Evolutionary conservation across 2,329 filamentous ascomycete genomes (phyloP).

Genomic region (Neurospora crassa): DNA sequence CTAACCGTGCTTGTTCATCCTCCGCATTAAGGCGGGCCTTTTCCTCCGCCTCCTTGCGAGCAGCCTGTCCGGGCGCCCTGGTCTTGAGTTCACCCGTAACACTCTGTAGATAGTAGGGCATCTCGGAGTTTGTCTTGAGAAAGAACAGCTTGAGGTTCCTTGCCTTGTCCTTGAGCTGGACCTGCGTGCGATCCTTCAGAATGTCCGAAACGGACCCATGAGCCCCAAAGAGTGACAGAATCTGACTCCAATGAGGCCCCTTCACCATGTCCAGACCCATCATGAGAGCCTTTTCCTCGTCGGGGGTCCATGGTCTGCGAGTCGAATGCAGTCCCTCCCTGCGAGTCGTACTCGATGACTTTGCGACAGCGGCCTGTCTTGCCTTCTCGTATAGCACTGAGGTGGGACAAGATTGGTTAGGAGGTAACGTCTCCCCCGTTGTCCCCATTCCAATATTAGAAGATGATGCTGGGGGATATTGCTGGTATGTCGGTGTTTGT

Average conservation of each 20-base stretch:
- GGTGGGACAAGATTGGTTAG: slow-evolving; percentile 46
- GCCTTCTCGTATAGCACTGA: slow-evolving; percentile 48
- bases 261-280: slow-evolving; percentile 80
- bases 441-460: slow-evolving; percentile 11
- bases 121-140: slow-evolving; percentile 82
- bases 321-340: slow-evolving; percentile 50
- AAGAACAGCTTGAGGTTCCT: slow-evolving; percentile 87
- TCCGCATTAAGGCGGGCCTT: slow-evolving; percentile 47
- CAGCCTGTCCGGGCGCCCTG: slow-evolving; percentile 65
- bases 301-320: slow-evolving; percentile 75
- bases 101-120: slow-evolving; percentile 77
- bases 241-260: slow-evolving; percentile 89
- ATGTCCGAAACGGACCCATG: slow-evolving; percentile 74
- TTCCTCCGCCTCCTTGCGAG: slow-evolving; percentile 58
- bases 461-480: slow-evolving; percentile 16
- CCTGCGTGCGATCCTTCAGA: slow-evolving; percentile 79
- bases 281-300: slow-evolving; percentile 87
- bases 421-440: slow-evolving; percentile 35
- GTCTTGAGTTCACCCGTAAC: slow-evolving; percentile 89
- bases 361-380: slow-evolving; percentile 47
- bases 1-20: slow-evolving; percentile 50
- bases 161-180: slow-evolving; percentile 88
- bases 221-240: slow-evolving; percentile 71
- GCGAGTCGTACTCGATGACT: slow-evolving; percentile 44
- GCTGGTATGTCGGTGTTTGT: slow-evolving; percentile 8